Base-by-base conservation (phyloP, 805 yeast species). In the Pichia pseudocactophila region DNA sequence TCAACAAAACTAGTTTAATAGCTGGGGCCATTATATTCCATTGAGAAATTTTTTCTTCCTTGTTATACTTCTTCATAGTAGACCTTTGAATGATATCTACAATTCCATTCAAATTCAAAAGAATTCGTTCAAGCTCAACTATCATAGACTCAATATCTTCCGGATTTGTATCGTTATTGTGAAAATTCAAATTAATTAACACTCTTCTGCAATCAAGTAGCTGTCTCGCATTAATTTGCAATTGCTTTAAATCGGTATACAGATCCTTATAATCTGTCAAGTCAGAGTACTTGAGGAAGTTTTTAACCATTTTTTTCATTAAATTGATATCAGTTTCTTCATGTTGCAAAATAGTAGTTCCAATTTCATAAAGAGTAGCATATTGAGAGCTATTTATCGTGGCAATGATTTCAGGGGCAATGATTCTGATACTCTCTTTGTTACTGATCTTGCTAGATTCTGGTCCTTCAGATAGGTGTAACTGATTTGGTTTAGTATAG, bases 1-100 rank as follows among this genome's bases (percentile, higher is more conserved):
- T 77, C 43, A 89, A 65, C 50, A 89, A 64, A 54, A 82, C 90
- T 58, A 87, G 65, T 31, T 79, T 75, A 36, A 88, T 69, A 47
- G 80, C 82, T 51, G 83, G 88, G 0, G 89, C 78, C 34, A 73
- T 63, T 15, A 82, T 57, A 18, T 69, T 62, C 77, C 80, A 74
- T 46, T 81, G 77, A 37, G 78, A 58, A 20, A 69, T 40, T 25
- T 63, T 66, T 40, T 68, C 69, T 4, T 62, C 63, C 20, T 57
- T 63, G 19, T 54, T 53, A 36, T 46, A 55, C 36, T 50, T 53
- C 20, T 44, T 47, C 5, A 58, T 52, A 39, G 60, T 61, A 5
- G 56, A 50, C 15, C 54, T 55, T 35, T 57, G 60, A 31, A 60
- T 37, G 25, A 55, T 53, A 10, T 57, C 54, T 37, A 56, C 58